Conservation (phyloP, 208 protist species). For the Leishmania arabica region DNA sequence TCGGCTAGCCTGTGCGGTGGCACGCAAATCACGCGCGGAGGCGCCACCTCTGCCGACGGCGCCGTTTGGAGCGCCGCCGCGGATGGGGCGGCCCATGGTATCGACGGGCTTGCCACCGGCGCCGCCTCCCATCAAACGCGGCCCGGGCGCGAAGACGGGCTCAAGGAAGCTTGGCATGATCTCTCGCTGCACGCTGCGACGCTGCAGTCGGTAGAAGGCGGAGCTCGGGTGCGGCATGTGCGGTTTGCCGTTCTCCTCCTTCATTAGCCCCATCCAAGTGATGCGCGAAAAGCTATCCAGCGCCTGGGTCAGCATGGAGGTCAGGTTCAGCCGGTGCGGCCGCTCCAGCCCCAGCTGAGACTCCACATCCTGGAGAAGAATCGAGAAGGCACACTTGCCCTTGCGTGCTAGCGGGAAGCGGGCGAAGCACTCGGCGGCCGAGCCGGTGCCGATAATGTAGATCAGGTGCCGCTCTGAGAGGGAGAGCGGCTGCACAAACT, state of each 20-base stretch:
- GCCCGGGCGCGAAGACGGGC: constrained; percentile 50
- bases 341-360: constrained; percentile 72
- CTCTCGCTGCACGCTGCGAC: constrained; percentile 76
- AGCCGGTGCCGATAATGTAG: constrained; percentile 88
- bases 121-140: constrained; percentile 22
- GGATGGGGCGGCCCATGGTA: constrained; percentile 9
- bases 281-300: constrained; percentile 85
- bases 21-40: constrained; percentile 3
- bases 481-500: constrained; percentile 87
- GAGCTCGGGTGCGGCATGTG: constrained; percentile 50
- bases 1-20: constrained; percentile 28
- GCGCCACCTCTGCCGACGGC: not conserved
- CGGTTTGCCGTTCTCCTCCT: constrained; percentile 65
- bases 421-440: constrained; percentile 70
- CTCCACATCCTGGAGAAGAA: constrained; percentile 87
- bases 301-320: constrained; percentile 64
- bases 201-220: constrained; percentile 67
- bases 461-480: constrained; percentile 74
- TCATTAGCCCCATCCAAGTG: constrained; percentile 89
- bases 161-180: constrained; percentile 86
- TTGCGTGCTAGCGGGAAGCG: constrained; percentile 78
- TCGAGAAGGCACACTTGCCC: constrained; percentile 69
- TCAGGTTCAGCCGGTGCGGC: constrained; percentile 63
- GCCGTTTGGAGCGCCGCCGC: not conserved
- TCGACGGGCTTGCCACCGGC: constrained; percentile 9